phyloP scores from a whole-genome alignment of 2,329 filamentous ascomycete genomes.

The Nemania bipapillata region DNA sequence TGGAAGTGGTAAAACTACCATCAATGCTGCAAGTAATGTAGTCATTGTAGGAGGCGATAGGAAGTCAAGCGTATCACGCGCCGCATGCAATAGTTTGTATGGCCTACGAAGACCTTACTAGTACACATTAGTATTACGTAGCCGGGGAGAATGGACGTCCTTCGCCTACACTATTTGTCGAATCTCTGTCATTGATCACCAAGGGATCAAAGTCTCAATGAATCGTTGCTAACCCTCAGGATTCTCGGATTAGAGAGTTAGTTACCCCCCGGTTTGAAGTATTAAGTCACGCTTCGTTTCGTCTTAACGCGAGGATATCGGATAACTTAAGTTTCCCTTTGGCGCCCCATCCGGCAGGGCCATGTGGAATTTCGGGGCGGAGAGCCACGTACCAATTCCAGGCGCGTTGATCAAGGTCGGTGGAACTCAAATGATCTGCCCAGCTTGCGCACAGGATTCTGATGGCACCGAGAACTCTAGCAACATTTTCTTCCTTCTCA shows the following conservation, averaged over 20 bases:
- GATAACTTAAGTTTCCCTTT: slow-evolving; percentile 75
- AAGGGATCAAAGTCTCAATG: not conserved
- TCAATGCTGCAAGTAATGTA: slow-evolving; percentile 40
- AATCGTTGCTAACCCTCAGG: not conserved
- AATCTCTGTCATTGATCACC: not conserved
- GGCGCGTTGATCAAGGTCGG: slow-evolving; percentile 78
- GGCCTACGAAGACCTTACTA: not conserved
- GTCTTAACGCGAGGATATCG: slow-evolving; percentile 71
- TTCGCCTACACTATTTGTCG: not conserved
- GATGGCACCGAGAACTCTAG: slow-evolving; percentile 74
- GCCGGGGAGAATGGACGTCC: not conserved
- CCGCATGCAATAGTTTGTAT: not conserved
- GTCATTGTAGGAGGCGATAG: too few relatives aligned
- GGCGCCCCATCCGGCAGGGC: slow-evolving; percentile 82
- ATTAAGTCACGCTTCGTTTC: slow-evolving; percentile 46
- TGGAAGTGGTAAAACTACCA: slow-evolving; percentile 38
- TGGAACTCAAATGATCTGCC: slow-evolving; percentile 68
- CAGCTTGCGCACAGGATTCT: slow-evolving; percentile 79
- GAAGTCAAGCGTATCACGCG: slow-evolving; percentile 32
- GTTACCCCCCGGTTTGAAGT: too few relatives aligned
- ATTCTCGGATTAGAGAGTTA: not conserved
- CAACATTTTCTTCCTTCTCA: slow-evolving; percentile 76
- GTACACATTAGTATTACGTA: not conserved
- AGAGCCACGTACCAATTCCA: slow-evolving; percentile 85
- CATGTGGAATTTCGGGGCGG: slow-evolving; percentile 78